These are phyloP conservation scores for Calonectria pseudoturangicola DNA, from an alignment of 2,329 filamentous ascomycete genomes.

Conservation along the genomic window DNA sequence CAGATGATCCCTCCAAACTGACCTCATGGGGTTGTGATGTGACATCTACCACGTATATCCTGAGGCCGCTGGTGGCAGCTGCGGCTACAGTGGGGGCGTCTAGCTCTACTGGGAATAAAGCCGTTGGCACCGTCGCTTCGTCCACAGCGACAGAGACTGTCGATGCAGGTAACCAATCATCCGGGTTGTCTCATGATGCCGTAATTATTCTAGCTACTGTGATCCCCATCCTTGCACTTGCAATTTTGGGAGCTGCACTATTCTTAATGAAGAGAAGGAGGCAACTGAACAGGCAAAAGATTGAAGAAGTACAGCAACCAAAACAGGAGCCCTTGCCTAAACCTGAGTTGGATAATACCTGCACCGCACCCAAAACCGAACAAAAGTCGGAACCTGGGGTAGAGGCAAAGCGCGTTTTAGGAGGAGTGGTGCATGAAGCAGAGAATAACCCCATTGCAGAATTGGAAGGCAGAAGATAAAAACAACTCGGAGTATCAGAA, in stretches of 20 bases:
- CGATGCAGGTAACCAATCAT: background rate
- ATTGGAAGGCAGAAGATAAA: too few species aligned
- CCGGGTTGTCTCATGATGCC: constrained; percentile 16
- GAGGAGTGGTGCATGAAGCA: background rate
- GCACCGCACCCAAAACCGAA: background rate
- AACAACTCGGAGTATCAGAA: too few species aligned
- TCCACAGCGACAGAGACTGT: background rate
- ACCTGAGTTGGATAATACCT: background rate
- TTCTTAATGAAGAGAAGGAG: background rate
- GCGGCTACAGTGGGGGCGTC: background rate
- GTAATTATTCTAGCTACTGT: constrained; percentile 19
- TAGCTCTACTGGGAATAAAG: background rate
- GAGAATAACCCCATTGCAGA: background rate
- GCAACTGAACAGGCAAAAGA: background rate
- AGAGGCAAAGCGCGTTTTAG: background rate
- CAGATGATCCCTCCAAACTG: constrained; percentile 19
- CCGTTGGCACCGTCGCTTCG: background rate
- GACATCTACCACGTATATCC: constrained; percentile 26
- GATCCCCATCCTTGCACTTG: background rate
- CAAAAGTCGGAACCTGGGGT: background rate
- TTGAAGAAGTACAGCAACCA: background rate
- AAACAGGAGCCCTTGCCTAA: background rate
- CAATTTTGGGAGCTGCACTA: background rate
- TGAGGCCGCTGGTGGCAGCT: background rate
- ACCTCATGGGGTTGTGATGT: constrained; percentile 36